Evolutionary conservation across 2,329 filamentous ascomycete genomes (phyloP).

Genomic region (Cladorrhinum sp.): DNA sequence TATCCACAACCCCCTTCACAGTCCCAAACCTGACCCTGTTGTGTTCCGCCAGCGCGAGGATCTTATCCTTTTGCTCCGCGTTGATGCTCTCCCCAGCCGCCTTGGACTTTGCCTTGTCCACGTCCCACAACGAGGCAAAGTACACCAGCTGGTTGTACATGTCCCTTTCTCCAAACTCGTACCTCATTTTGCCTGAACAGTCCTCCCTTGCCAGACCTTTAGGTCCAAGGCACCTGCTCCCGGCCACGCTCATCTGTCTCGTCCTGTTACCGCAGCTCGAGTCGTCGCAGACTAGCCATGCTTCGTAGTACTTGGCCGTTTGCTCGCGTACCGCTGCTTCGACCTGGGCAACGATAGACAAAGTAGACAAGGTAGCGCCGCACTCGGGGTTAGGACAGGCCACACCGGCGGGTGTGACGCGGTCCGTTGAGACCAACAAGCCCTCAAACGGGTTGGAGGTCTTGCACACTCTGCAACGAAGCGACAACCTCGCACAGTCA

Average conservation of each 20-base stretch:
- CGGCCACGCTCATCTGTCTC: constrained; percentile 89
- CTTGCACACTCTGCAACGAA: constrained; percentile 82
- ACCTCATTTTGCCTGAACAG: constrained; percentile 83
- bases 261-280: constrained; percentile 81
- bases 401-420: constrained; percentile 71
- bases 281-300: constrained; percentile 88
- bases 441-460: constrained; percentile 72
- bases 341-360: constrained; percentile 80
- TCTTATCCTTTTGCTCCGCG: constrained; percentile 59
- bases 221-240: constrained; percentile 82
- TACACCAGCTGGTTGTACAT: constrained; percentile 95
- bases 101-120: constrained; percentile 69
- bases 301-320: constrained; percentile 85
- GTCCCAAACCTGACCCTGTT: constrained; percentile 78
- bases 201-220: constrained; percentile 80
- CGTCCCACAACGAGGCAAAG: constrained; percentile 80
- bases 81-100: constrained; percentile 36
- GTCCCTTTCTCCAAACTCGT: constrained; percentile 82
- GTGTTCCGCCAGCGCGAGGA: constrained; percentile 72
- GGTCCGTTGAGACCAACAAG: constrained; percentile 54
- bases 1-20: constrained; percentile 72
- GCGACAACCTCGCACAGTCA: constrained; percentile 69
- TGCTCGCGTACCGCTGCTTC: constrained; percentile 78
- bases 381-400: constrained; percentile 64
- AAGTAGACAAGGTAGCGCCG: constrained; percentile 58